These are phyloP conservation scores for Pneumocystis oryctolagi DNA, from an alignment of 1,139 yeast genomes.

Conservation along the genomic window DNA sequence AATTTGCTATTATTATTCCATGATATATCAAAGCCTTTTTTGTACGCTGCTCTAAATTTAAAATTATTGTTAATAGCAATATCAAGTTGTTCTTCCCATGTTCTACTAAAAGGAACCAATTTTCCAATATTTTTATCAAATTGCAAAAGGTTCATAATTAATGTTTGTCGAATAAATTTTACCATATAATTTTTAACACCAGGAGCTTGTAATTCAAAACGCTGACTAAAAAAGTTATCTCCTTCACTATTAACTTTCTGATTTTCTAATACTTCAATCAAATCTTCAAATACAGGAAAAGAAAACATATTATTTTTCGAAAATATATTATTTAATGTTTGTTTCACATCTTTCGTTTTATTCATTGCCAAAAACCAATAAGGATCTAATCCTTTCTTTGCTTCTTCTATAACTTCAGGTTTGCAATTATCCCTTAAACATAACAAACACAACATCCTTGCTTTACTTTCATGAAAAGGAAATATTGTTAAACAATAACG, in stretches of 20 bases:
- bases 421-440: slow-evolving; percentile 46
- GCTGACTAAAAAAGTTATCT: background rate
- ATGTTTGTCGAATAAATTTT: slow-evolving; percentile 30
- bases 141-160: slow-evolving; percentile 49
- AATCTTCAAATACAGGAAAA: slow-evolving; percentile 12
- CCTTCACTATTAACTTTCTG: background rate
- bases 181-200: slow-evolving; percentile 5
- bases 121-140: slow-evolving; percentile 36
- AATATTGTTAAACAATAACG: slow-evolving; percentile 53
- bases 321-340: background rate
- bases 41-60: slow-evolving; percentile 32
- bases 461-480: slow-evolving; percentile 53
- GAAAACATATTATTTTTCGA: slow-evolving; percentile 4
- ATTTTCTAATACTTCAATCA: slow-evolving; percentile 15
- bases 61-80: slow-evolving; percentile 54
- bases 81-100: slow-evolving; percentile 61
- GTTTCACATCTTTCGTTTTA: background rate
- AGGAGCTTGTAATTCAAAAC: background rate
- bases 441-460: slow-evolving; percentile 51
- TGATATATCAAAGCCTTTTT: slow-evolving; percentile 6
- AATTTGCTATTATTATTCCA: slow-evolving; percentile 11
- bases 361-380: slow-evolving; percentile 37
- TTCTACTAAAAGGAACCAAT: slow-evolving; percentile 45
- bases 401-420: slow-evolving; percentile 67
- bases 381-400: slow-evolving; percentile 70